Conservation (phyloP, 139 green algal species). For the Picochlorum sp. region DNA sequence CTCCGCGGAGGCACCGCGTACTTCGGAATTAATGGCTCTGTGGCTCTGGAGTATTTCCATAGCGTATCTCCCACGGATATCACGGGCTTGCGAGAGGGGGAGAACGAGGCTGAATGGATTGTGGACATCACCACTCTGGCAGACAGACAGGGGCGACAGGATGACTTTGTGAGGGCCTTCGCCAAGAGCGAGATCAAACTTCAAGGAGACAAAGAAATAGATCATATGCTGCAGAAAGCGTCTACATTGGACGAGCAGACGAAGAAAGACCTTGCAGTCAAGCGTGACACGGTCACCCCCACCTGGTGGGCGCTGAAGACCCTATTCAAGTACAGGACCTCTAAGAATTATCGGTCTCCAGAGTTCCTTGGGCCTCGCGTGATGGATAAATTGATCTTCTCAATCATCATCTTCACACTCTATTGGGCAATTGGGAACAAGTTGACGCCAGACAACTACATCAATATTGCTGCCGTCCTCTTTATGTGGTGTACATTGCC, state of each 20-base stretch:
- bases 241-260: constrained; percentile 19
- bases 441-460: constrained; percentile 31
- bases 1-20: constrained; percentile 40
- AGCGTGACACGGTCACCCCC: constrained; percentile 55
- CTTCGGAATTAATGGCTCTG: constrained; percentile 39
- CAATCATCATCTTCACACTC: constrained; percentile 57
- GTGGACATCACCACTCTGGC: constrained; percentile 38
- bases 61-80: constrained; percentile 11
- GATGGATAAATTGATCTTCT: constrained; percentile 53
- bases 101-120: constrained; percentile 49
- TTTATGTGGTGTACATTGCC: constrained; percentile 71
- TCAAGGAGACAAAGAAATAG: constrained; percentile 17
- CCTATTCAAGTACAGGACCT: constrained; percentile 62
- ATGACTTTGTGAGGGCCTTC: constrained; percentile 18
- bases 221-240: constrained; percentile 5
- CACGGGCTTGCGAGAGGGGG: constrained; percentile 12
- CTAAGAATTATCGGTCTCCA: constrained; percentile 52
- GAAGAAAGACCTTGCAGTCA: constrained; percentile 41
- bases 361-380: constrained; percentile 57
- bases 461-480: constrained; percentile 62
- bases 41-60: constrained; percentile 38
- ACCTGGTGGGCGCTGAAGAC: constrained; percentile 57
- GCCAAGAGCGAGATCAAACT: constrained; percentile 11
- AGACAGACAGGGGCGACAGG: constrained; percentile 19
- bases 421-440: constrained; percentile 43